Evolutionary conservation across 1,139 yeast genomes (phyloP).

Genomic region (Hanseniaspora uvarum): DNA sequence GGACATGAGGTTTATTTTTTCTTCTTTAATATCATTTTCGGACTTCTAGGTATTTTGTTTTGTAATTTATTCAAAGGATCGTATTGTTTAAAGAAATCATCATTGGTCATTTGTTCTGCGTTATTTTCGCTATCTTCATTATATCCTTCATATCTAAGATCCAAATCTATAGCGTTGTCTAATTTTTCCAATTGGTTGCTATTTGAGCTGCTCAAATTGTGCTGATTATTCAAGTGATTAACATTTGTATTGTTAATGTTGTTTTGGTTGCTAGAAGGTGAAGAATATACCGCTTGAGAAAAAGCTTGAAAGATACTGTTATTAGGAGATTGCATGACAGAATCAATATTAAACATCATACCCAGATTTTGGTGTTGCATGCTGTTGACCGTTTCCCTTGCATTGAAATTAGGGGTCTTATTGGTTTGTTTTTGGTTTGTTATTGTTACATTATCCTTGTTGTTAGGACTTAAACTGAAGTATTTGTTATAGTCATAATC

Average conservation of each 20-base stretch:
- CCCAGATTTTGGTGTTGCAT: slow-evolving; percentile 3
- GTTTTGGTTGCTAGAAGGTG: slow-evolving; percentile 9
- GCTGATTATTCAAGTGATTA: background rate
- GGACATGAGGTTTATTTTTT: slow-evolving; percentile 32
- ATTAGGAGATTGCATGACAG: slow-evolving; percentile 14
- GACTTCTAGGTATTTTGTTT: slow-evolving; percentile 9
- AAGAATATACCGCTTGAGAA: slow-evolving; percentile 17
- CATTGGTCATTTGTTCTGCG: background rate
- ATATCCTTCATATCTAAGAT: background rate
- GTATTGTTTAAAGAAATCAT: slow-evolving; percentile 12
- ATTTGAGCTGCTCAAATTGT: background rate
- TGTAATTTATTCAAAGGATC: slow-evolving; percentile 4
- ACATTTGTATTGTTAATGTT: background rate
- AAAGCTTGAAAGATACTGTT: slow-evolving; percentile 16
- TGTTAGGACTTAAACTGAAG: slow-evolving; percentile 14
- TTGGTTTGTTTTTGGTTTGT: background rate
- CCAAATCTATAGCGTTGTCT: slow-evolving; percentile 2
- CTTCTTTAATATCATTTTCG: slow-evolving; percentile 10
- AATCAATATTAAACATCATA: slow-evolving; percentile 17
- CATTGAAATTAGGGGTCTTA: slow-evolving; percentile 1
- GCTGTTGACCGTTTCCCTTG: slow-evolving; percentile 2
- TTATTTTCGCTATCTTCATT: background rate
- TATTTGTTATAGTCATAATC: slow-evolving; percentile 17
- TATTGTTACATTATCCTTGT: slow-evolving; percentile 16
- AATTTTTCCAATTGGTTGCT: background rate